Evolutionary conservation across 805 yeast genomes (phyloP), one percentile per base, ranked within the genome.

Genomic region (Komagataella mondaviorum): DNA sequence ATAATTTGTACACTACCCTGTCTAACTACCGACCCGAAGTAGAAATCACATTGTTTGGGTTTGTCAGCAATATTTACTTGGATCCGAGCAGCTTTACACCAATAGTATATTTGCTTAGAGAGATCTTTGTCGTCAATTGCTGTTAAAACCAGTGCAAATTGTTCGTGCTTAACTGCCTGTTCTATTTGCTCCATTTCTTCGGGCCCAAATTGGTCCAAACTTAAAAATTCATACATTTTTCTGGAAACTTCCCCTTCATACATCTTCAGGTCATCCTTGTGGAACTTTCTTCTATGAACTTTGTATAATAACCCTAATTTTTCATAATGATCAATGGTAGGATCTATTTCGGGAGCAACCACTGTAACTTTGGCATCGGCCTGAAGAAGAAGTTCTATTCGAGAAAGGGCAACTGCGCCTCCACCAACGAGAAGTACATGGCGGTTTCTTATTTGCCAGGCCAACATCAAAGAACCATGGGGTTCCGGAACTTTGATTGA

Each of bases 51-150:
- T 54, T 79, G 68, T n/a, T 77, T 75, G 2, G 95, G 95, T 55
- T 84, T 84, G 63, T 87, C 96, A 1, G 95, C 95, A 45, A 86
- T 82, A 60, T 87, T 87, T 22, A 85, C 88, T 23, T 79, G 77
- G 63, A 88, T 56, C 52, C 79, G 66, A 47, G 70, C 57, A 49
- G 63, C 57, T 54, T 71, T 65, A 55, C 76, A 70, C 48, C 68
- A 66, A 54, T 76, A 72, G 61, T 82, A 86, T 18, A 87, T 79
- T 55, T 67, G 64, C 20, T 73, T 69, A 39, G 87, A 78, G 49
- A 76, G 66, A 10, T 68, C 71, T 51, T 85, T 85, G 60, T 85
- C 88, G 61, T 85, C 88, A 45, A 88, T 76, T 49, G 91, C 87
- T 12, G 87, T 81, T 50, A 87, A 70, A 2, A 85, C 89, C 65